Evolutionary conservation across 148 eudicot genomes (phyloP).

Genomic region (Vaccinium vitisidaea): DNA sequence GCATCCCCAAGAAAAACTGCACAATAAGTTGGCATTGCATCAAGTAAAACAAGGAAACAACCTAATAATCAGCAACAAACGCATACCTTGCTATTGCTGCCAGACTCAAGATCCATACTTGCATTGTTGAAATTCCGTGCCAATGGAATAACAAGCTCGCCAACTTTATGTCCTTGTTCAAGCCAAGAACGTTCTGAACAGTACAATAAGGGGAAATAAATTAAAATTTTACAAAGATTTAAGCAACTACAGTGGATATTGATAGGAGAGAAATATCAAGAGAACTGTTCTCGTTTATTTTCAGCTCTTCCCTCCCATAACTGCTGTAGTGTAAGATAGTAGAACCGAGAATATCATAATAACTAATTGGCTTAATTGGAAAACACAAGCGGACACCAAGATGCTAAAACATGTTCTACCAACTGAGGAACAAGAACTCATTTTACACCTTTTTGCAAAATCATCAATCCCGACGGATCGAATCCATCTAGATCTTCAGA

Average conservation of each 20-base stretch:
- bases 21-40: not conserved
- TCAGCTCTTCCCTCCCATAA: not conserved
- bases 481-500: slow-evolving; percentile 81
- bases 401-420: not conserved
- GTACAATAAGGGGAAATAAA: not conserved
- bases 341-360: not conserved
- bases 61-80: not conserved
- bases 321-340: not conserved
- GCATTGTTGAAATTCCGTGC: slow-evolving; percentile 73
- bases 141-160: slow-evolving; percentile 89
- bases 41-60: not conserved
- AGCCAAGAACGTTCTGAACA: slow-evolving; percentile 81
- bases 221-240: not conserved
- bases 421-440: slow-evolving; percentile 5
- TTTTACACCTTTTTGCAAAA: slow-evolving; percentile 74
- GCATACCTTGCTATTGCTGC: slow-evolving; percentile 49
- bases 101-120: slow-evolving; percentile 68
- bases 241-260: not conserved
- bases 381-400: not conserved
- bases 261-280: not conserved
- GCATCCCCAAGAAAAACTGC: not conserved
- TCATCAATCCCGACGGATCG: slow-evolving; percentile 86
- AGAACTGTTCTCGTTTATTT: not conserved
- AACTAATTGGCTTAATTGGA: not conserved
- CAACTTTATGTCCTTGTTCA: slow-evolving; percentile 90